Evolutionary conservation across 2,329 filamentous ascomycete genomes (phyloP).

Genomic region (Ceratocystis smalleyi): DNA sequence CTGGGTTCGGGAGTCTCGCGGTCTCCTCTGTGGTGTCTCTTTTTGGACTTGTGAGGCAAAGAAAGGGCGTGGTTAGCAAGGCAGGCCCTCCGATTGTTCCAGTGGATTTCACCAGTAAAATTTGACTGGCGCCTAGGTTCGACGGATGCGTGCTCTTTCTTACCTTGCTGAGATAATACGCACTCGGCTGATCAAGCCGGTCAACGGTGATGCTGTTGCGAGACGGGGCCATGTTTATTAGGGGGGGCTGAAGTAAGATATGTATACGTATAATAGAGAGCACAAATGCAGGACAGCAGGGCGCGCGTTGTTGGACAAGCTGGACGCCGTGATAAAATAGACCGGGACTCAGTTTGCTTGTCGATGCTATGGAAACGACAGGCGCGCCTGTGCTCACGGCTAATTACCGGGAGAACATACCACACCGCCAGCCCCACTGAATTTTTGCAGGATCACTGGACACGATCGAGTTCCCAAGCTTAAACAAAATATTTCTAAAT

Average conservation of each 20-base stretch:
- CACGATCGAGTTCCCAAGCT: neutral
- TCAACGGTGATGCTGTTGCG: slow-evolving; percentile 64
- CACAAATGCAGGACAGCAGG: neutral
- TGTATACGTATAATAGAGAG: neutral
- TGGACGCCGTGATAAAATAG: neutral
- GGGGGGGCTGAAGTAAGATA: neutral
- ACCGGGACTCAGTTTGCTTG: neutral
- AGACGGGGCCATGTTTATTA: slow-evolving; percentile 7
- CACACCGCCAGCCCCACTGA: neutral
- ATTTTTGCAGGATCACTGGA: neutral
- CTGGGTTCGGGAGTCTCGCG: slow-evolving; percentile 35
- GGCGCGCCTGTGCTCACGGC: neutral
- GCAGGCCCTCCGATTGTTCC: neutral
- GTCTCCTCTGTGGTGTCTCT: slow-evolving; percentile 38
- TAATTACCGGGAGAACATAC: neutral
- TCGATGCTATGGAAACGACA: slow-evolving; percentile 8
- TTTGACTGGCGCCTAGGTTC: neutral
- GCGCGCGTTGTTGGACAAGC: neutral
- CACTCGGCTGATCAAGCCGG: slow-evolving; percentile 81
- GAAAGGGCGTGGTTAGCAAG: slow-evolving; percentile 18
- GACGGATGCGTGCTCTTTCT: slow-evolving; percentile 21
- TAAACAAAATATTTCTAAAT: no score
- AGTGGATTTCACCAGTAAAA: neutral
- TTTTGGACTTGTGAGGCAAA: slow-evolving; percentile 27
- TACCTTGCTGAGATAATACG: slow-evolving; percentile 79